phyloP scores from a whole-genome alignment of 2,329 filamentous ascomycete genomes.

The Fusarium multiceps region DNA sequence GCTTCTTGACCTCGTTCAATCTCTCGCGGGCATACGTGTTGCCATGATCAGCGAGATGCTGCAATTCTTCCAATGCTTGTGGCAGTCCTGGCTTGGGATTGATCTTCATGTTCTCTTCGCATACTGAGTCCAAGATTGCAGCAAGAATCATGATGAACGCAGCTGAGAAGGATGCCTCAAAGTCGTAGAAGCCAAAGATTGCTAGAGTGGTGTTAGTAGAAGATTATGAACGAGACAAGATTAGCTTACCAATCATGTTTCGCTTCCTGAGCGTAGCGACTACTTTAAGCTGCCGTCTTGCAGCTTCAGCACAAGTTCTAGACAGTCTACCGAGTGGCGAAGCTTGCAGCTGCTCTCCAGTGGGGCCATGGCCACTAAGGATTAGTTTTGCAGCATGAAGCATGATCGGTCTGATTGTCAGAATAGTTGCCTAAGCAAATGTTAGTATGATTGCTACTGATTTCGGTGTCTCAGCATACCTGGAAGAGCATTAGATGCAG shows the following conservation, averaged over 20 bases:
- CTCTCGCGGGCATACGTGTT: slow-evolving; percentile 45
- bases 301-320: slow-evolving; percentile 47
- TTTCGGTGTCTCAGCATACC: slow-evolving; percentile 13
- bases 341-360: slow-evolving; percentile 37
- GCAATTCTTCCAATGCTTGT: slow-evolving; percentile 46
- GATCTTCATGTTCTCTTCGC: slow-evolving; percentile 42
- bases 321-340: slow-evolving; percentile 46
- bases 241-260: slow-evolving; percentile 45
- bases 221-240: too few species aligned
- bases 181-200: slow-evolving; percentile 45
- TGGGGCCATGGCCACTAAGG: slow-evolving; percentile 40
- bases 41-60: slow-evolving; percentile 44
- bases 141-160: slow-evolving; percentile 46
- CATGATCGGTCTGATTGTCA: slow-evolving; percentile 48
- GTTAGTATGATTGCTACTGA: background rate
- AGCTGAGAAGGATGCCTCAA: slow-evolving; percentile 45
- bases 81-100: slow-evolving; percentile 42
- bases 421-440: slow-evolving; percentile 43
- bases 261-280: slow-evolving; percentile 46
- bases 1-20: slow-evolving; percentile 39
- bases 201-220: slow-evolving; percentile 9
- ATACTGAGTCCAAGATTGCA: slow-evolving; percentile 43
- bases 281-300: slow-evolving; percentile 45
- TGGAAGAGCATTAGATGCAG: slow-evolving; percentile 50
- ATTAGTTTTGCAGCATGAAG: slow-evolving; percentile 47